Conservation (phyloP, 768 basidiomycete genomes). For the Ephemerocybe angulata region DNA sequence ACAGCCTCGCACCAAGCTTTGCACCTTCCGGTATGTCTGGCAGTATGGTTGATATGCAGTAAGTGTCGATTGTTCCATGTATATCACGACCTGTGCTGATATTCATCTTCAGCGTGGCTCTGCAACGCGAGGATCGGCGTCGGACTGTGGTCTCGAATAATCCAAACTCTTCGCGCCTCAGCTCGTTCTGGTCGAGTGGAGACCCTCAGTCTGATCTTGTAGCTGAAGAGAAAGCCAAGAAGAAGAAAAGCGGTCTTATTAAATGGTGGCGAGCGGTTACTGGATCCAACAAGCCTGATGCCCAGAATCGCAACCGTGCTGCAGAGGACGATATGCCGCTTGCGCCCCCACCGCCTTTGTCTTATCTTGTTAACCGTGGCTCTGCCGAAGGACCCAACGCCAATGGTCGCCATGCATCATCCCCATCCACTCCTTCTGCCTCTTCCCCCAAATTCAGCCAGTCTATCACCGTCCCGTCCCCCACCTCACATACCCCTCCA, state of each 20-base stretch:
- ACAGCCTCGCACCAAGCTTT: constrained; percentile 74
- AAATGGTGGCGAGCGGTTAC: constrained; percentile 83
- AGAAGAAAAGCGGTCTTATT: constrained; percentile 73
- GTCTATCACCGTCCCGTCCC: constrained; percentile 64
- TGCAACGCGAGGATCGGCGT: constrained; percentile 58
- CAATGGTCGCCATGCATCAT: constrained; percentile 57
- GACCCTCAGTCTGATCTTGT: constrained; percentile 22
- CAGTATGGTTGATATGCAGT: constrained; percentile 95
- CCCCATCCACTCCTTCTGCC: constrained; percentile 53
- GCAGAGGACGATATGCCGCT: constrained; percentile 74
- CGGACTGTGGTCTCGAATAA: constrained; percentile 31
- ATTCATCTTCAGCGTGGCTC: constrained; percentile 57
- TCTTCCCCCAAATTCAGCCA: constrained; percentile 57
- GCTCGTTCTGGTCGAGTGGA: constrained; percentile 49
- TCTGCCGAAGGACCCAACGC: constrained; percentile 42
- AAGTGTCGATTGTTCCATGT: constrained; percentile 28
- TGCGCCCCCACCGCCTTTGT: constrained; percentile 87
- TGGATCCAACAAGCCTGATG: constrained; percentile 38
- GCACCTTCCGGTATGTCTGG: constrained; percentile 79
- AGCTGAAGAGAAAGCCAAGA: constrained; percentile 53
- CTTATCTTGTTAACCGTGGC: constrained; percentile 75
- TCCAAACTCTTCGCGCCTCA: constrained; percentile 40
- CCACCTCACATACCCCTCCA: constrained; percentile 72
- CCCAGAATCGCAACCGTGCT: constrained; percentile 28
- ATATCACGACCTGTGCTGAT: constrained; percentile 1